Base-by-base conservation (phyloP, 345 rosid species). In the Lepidium aucheri region DNA sequence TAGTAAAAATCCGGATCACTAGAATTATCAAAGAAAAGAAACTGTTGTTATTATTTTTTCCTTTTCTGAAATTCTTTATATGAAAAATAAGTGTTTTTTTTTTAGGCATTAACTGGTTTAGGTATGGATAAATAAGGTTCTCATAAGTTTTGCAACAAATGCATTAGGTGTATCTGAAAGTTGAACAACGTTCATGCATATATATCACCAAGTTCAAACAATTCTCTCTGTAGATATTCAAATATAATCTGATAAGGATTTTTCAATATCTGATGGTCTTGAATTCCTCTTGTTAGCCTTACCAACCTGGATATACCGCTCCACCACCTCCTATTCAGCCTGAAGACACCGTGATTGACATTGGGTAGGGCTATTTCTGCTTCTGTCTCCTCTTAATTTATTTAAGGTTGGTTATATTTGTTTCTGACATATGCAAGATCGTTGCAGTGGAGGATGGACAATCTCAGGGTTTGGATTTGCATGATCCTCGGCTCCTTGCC, bases 361-460 rank as follows among this genome's bases (percentile, higher is more conserved):
- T 94, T 49, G 96, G 93, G 99, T 90, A 78, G 22, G 22, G 2
- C 1, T 20, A 2, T 32, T 42, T 11, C 39, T 49, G 39, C 28
- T 33, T 63, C 49, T 33, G 12, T 28, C 11, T 47, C n/a, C n/a
- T 41, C 8, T 1, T 12, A 4, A 5, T 63, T 24, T 34, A 44
- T 59, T 16, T 1, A 13, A 67, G 50, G 22, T 41, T 68, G 50
- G 43, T 24, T 39, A 55, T 45, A 60, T 38, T 43, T 26, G 34
- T 60, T 60, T 20, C 51, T 67, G 59, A 52, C 28, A 28, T 28
- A n/a, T 50, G 49, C 30, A 50, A 65, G 42, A 44, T 20, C 0
- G 41, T 53, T 81, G 65, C 74, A 90, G 97, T 40, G 95, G 88
- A 67, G 92, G 96, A 54, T 90, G 96, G 99, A 88, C 95, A 60